Base-by-base conservation (phyloP, 495 filamentous ascomycete genomes). In the Talaromyces nanjingensis region DNA sequence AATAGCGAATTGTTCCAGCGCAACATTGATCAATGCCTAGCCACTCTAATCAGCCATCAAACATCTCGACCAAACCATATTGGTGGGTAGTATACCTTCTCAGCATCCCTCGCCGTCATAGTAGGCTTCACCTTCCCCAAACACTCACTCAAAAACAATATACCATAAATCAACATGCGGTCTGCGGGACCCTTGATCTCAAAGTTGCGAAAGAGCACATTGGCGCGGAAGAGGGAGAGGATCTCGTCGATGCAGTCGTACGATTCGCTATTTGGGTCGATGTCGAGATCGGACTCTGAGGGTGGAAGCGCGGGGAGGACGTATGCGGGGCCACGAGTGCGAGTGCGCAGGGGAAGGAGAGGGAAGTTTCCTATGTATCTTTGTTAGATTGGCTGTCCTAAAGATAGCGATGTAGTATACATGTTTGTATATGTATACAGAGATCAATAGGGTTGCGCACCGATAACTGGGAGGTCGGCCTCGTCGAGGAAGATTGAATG, bases 191-290 rank as follows among this genome's bases (percentile, higher is more conserved):
- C 94, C 73, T 96, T 92, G 85, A 98, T 96, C 82, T 97, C 96
- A 72, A 98, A 98, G 82, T 98, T 98, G 68, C 96, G 89, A 82
- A 98, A 98, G 72, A 98, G 87, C 47, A 94, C 97, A 80, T 98
- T 98, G 73, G 96, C 93, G 59, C 94, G 91, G 84, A 97, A 98
- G 31, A 97, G 86, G 2, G 86, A 87, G 57, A 98, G 84, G 31
- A 93, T 88, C 77, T 98, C 94, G 77, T 98, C 94, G 8, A 97
- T 83, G 61, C 92, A 87, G 81, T 98, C 94, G 80, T 98, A 98
- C 66, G 87, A 89, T 72, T 94, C 89, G 74, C 84, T 87, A 71
- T 92, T 89, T 39, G 91, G 86, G 74, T 96, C 88, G 66, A 96
- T 86, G 56, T 87, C 86, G 64, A 86, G 73, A 57, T 89, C 86